phyloP scores from a whole-genome alignment of 202 grass and related monocot species.

The Saccharum hybrid region DNA sequence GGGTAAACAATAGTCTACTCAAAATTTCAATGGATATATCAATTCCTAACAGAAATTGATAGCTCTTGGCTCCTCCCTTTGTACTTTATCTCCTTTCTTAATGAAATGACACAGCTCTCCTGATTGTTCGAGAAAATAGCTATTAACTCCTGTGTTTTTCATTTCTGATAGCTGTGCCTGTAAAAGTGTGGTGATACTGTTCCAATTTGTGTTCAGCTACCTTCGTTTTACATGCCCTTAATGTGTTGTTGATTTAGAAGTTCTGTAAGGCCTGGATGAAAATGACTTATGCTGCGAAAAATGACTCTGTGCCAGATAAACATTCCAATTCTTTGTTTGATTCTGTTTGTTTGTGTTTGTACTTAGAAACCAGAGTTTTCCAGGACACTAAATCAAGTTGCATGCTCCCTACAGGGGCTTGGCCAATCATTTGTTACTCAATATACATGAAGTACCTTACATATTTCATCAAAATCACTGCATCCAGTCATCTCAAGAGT shows the following conservation, averaged over 20 bases:
- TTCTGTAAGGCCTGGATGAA: slow-evolving; percentile 10
- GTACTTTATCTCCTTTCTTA: background rate
- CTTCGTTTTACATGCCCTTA: slow-evolving; percentile 19
- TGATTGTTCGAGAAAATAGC: background rate
- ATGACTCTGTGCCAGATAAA: slow-evolving; percentile 23
- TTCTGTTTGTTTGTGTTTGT: slow-evolving; percentile 6
- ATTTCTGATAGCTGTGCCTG: slow-evolving; percentile 18
- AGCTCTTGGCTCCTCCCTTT: slow-evolving; percentile 17
- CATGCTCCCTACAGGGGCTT: slow-evolving; percentile 11
- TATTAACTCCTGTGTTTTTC: slow-evolving; percentile 21
- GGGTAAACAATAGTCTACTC: slow-evolving; percentile 7
- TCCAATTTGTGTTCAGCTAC: slow-evolving; percentile 24
- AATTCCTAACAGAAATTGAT: slow-evolving; percentile 19
- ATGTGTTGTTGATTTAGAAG: slow-evolving; percentile 34
- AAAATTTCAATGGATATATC: slow-evolving; percentile 33
- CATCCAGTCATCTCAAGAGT: slow-evolving; percentile 10
- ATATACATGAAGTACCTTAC: slow-evolving; percentile 9
- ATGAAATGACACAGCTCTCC: background rate
- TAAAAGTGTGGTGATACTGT: slow-evolving; percentile 6
- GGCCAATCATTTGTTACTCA: slow-evolving; percentile 30
- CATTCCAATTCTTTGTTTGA: slow-evolving; percentile 23
- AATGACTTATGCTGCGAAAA: slow-evolving; percentile 16
- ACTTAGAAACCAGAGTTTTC: background rate
- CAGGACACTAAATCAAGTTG: slow-evolving; percentile 15
- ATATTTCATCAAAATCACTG: slow-evolving; percentile 33